These are phyloP conservation scores for Symbiodinium natans DNA, from an alignment of 73 alveolate species.

Conservation along the genomic window DNA sequence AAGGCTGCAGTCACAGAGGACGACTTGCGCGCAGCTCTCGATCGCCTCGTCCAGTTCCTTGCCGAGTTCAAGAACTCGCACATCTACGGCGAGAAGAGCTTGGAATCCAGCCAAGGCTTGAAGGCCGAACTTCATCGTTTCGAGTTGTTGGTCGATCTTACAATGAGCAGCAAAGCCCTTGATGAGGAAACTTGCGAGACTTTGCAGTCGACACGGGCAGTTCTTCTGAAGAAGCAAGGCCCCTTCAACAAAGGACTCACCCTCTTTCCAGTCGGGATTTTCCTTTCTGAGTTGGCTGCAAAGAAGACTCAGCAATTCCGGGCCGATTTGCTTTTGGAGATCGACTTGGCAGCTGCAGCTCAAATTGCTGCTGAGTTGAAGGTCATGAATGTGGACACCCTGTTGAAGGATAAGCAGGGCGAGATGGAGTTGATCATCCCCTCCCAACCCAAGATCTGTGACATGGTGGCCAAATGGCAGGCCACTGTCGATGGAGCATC, in stretches of 20 bases:
- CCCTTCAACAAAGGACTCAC: not conserved
- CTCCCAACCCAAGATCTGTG: not conserved
- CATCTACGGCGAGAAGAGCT: not conserved
- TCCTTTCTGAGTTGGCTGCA: not conserved
- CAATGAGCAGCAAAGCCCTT: not conserved
- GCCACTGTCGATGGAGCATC: not conserved
- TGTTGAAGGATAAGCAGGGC: not conserved
- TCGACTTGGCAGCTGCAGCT: not conserved
- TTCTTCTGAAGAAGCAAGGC: not conserved
- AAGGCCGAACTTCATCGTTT: not conserved
- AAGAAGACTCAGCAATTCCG: not conserved
- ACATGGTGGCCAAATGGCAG: not conserved
- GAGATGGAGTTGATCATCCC: not conserved
- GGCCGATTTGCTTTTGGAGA: not conserved
- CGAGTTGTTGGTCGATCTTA: not conserved
- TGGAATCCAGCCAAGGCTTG: not conserved
- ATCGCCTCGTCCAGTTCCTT: not conserved
- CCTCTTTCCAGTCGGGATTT: not conserved
- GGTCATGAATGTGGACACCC: not conserved
- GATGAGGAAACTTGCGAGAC: not conserved
- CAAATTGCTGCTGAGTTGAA: not conserved
- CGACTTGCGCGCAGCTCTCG: not conserved
- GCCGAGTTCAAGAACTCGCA: not conserved
- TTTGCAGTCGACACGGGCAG: not conserved
- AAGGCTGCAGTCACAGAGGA: not conserved